Conservation (phyloP, 2,329 filamentous ascomycete genomes). For the Hymenoscyphus salicellus region DNA sequence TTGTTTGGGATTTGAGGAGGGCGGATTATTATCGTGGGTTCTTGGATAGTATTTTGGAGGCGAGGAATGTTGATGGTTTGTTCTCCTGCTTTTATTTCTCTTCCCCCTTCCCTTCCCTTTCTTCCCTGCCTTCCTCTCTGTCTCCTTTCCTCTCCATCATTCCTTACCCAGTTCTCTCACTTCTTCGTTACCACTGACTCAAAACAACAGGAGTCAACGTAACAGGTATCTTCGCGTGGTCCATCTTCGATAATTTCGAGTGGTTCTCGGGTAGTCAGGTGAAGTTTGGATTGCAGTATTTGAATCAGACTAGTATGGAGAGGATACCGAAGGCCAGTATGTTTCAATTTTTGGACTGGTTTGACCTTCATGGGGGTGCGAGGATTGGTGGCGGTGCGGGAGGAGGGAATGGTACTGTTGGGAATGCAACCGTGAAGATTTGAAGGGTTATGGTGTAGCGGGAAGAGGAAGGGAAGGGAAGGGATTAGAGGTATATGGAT, state of each 20-base stretch:
- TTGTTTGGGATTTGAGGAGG: conserved; percentile 77
- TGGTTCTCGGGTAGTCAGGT: conserved; percentile 41
- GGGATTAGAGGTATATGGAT: no score
- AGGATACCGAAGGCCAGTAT: conserved; percentile 33
- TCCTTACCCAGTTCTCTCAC: neutral
- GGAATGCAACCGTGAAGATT: neutral
- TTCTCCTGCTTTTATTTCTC: no score
- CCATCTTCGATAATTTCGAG: conserved; percentile 61
- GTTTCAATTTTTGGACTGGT: conserved; percentile 33
- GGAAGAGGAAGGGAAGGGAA: no score
- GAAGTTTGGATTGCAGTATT: conserved; percentile 30
- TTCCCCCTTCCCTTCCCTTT: no score
- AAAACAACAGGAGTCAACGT: conserved; percentile 59
- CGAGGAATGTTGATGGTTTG: conserved; percentile 61
- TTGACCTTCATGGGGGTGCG: conserved; percentile 26
- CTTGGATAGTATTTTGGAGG: conserved; percentile 63
- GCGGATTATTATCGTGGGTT: conserved; percentile 75
- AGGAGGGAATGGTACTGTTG: neutral
- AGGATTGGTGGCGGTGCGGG: neutral
- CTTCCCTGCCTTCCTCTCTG: no score
- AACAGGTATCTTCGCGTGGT: conserved; percentile 82
- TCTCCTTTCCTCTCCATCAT: neutral
- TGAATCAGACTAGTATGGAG: conserved; percentile 39
- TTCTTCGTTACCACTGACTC: no score
- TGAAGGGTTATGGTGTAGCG: neutral